These are phyloP conservation scores for Gloeopeniophorella convolvens DNA, from an alignment of 768 basidiomycete genomes.

Conservation along the genomic window DNA sequence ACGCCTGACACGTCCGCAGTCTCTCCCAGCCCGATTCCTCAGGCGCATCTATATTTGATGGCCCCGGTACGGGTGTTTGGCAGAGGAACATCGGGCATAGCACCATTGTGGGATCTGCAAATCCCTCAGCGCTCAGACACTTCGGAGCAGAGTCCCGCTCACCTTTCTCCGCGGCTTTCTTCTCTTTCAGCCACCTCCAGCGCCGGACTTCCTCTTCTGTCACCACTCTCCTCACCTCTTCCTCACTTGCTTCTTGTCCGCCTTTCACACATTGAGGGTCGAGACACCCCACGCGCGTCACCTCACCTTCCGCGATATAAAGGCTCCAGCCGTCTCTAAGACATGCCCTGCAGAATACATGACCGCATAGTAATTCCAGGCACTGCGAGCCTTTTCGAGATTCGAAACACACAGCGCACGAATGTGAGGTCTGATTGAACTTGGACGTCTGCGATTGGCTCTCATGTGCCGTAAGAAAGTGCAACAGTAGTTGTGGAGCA, in stretches of 20 bases:
- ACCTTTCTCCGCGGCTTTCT: constrained; percentile 70
- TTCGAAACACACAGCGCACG: constrained; percentile 72
- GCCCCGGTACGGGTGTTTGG: constrained; percentile 69
- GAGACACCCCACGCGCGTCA: constrained; percentile 73
- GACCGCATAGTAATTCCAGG: constrained; percentile 59
- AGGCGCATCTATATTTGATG: constrained; percentile 34
- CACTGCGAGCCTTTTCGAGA: constrained; percentile 72
- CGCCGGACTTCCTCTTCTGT: constrained; percentile 56
- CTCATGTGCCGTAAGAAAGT: constrained; percentile 45
- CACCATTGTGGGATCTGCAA: constrained; percentile 66
- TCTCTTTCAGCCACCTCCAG: constrained; percentile 75
- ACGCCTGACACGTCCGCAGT: constrained; percentile 63
- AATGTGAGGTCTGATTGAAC: constrained; percentile 61
- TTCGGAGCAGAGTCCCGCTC: too few species aligned
- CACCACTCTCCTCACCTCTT: constrained; percentile 67
- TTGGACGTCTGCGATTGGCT: constrained; percentile 37
- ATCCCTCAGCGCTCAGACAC: not conserved
- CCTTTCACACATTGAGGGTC: constrained; percentile 72
- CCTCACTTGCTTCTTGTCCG: constrained; percentile 52
- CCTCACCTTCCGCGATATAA: constrained; percentile 73
- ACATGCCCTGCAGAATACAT: constrained; percentile 82
- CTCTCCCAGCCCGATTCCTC: constrained; percentile 66
- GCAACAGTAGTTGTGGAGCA: constrained; percentile 45
- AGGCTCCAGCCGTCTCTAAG: constrained; percentile 76
- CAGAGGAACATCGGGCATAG: constrained; percentile 78